Percentiles rank a stretch among this genome's conserved stretches.
Evolutionary conservation across 2,329 filamentous ascomycete species (phyloP).

Genomic region (Claviceps humidiphila): DNA sequence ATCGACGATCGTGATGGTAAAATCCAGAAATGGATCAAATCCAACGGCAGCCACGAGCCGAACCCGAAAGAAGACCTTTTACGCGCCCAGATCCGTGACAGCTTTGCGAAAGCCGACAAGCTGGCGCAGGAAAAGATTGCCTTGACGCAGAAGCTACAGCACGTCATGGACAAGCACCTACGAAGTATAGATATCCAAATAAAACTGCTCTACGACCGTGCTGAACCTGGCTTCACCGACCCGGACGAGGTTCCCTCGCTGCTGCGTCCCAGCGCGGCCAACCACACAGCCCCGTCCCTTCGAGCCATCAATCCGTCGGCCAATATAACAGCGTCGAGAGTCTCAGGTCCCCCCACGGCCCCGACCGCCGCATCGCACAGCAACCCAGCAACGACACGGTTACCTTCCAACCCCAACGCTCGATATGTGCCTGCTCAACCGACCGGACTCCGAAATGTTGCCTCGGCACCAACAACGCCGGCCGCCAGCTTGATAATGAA

Average conservation of each 20-base stretch:
- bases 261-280: conserved; percentile 43
- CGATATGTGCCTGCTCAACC: conserved; percentile 37
- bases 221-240: conserved; percentile 47
- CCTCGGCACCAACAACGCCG: conserved; percentile 46
- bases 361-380: conserved; percentile 19
- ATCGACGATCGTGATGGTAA: conserved; percentile 61
- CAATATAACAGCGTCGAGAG: conserved; percentile 13
- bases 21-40: conserved; percentile 71
- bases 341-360: conserved; percentile 14
- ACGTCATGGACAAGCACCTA: conserved; percentile 48
- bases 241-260: conserved; percentile 51
- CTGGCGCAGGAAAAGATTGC: conserved; percentile 64
- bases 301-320: conserved; percentile 31
- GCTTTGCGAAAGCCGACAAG: conserved; percentile 54
- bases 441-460: conserved; percentile 23
- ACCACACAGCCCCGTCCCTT: conserved; percentile 28
- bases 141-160: conserved; percentile 50
- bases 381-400: conserved; percentile 29
- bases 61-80: conserved; percentile 66
- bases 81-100: conserved; percentile 51
- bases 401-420: conserved; percentile 30
- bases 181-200: conserved; percentile 50
- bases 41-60: conserved; percentile 57
- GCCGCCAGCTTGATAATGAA: conserved; percentile 47
- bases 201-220: conserved; percentile 46